These are phyloP conservation scores for Triticum monococcum DNA, from an alignment of 176 grass and related monocot species.

Conservation along the genomic window DNA sequence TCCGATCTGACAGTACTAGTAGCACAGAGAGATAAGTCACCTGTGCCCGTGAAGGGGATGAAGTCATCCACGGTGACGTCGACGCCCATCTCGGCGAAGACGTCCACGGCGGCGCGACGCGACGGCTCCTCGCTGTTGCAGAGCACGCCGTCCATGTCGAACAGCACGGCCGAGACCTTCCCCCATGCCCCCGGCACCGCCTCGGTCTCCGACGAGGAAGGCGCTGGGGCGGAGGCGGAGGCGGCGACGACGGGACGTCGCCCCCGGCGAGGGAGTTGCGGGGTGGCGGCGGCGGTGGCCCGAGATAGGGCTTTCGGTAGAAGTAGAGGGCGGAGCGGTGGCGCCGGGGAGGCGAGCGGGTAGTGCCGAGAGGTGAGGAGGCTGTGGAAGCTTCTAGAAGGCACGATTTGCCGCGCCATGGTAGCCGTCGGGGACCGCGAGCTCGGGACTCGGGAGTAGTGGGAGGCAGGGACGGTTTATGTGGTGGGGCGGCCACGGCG, in stretches of 20 bases:
- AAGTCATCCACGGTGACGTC: constrained; percentile 87
- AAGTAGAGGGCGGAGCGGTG: constrained; percentile 39
- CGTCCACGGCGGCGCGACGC: constrained; percentile 67
- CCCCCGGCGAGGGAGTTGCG: constrained; percentile 23
- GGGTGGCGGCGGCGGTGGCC: not conserved
- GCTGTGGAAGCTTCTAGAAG: constrained; percentile 42
- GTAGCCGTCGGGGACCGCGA: not conserved
- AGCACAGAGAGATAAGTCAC: constrained; percentile 40
- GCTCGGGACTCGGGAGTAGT: not conserved
- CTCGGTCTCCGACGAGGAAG: constrained; percentile 28
- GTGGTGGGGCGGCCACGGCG: not conserved
- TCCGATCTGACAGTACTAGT: not conserved
- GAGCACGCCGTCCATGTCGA: constrained; percentile 95
- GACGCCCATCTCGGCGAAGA: constrained; percentile 92
- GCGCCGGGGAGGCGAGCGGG: constrained; percentile 36
- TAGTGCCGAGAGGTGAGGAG: constrained; percentile 29
- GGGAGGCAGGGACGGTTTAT: not conserved
- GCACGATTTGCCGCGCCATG: constrained; percentile 68
- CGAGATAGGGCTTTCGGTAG: constrained; percentile 24
- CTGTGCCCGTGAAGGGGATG: constrained; percentile 90
- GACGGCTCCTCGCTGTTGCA: constrained; percentile 96
- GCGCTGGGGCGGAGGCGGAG: constrained; percentile 26
- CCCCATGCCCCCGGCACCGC: constrained; percentile 49
- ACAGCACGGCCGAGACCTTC: constrained; percentile 87
- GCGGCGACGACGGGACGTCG: constrained; percentile 18